Evolutionary conservation across 2,329 filamentous ascomycete genomes (phyloP), one percentile per base, ranked within the genome.

Genomic region (Venturia nashicola): DNA sequence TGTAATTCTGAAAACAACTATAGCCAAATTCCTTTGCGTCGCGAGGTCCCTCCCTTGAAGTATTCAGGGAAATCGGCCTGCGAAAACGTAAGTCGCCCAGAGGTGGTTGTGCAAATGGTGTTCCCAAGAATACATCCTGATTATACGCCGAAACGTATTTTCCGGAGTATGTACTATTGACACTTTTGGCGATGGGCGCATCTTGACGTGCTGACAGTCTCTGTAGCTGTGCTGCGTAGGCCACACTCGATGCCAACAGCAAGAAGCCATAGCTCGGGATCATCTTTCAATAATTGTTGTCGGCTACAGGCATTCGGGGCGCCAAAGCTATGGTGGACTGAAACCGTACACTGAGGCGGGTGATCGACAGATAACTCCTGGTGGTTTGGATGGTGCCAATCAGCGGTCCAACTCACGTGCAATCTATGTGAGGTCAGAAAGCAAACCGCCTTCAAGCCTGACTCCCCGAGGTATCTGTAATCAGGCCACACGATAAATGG

Each of bases 41-140:
- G 27, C 51, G 51, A 55, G 72, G 73, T 18, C 73, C 76, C 57
- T 73, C 72, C 69, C 73, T 80, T 5, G 74, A 74, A 5, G 69
- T 69, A 66, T 84, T 79, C 27, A 85, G 69, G 0, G 78, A 70
- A 65, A 80, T 75, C 0, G 83, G 82, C 1, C 78, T 68, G 0
- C 75, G 74, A 67, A 85, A 85, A 5, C 85, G 79, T 59, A 85
- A 75, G 63, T 78, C 71, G 1, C 80, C 79, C 32, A 79, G 71
- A 0, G 82, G 82, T 40, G 82, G 77, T 66, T 82, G 79, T 2
- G 83, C 83, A 69, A 81, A 86, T 0, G 82, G 83, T 2, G 86
- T 71, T 5, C 78, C 78, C 34, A 80, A 73, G 67, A 79, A 81
- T 65, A 75, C 71, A 65, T 80, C 78, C 68, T 80, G 77, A 48